phyloP scores from a whole-genome alignment of 1,284 basidiomycete species.

The Meripilus lineatus region DNA sequence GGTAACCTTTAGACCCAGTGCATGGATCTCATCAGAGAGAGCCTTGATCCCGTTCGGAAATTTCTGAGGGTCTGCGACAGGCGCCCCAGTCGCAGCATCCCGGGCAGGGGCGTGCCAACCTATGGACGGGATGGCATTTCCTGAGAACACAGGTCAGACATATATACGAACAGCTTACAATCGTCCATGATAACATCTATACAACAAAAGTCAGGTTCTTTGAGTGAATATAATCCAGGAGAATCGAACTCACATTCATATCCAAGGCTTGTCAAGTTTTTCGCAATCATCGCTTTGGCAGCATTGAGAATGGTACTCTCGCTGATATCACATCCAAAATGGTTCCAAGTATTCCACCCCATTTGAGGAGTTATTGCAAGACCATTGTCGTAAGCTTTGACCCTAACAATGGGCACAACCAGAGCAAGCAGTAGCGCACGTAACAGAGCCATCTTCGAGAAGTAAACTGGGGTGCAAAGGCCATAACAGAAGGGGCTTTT shows the following conservation, averaged over 20 bases:
- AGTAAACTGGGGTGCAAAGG: too few relatives aligned
- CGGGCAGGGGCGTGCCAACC: constrained; percentile 31
- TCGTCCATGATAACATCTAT: constrained; percentile 32
- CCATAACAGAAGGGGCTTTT: too few relatives aligned
- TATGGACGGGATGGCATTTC: too few relatives aligned
- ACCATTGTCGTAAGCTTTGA: too few relatives aligned
- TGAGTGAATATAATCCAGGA: too few relatives aligned
- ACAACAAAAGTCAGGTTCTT: too few relatives aligned
- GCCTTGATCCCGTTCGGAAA: constrained; percentile 43
- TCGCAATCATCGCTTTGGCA: constrained; percentile 25
- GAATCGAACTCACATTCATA: constrained; percentile 29
- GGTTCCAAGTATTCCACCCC: constrained; percentile 38
- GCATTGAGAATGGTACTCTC: constrained; percentile 30
- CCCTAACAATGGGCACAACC: too few relatives aligned
- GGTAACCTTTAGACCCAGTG: constrained; percentile 38
- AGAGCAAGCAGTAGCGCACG: too few relatives aligned
- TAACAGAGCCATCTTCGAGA: too few relatives aligned
- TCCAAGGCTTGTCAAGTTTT: constrained; percentile 24
- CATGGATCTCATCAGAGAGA: constrained; percentile 36
- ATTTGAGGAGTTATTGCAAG: constrained; percentile 35
- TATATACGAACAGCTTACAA: constrained; percentile 22
- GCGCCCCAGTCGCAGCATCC: constrained; percentile 26
- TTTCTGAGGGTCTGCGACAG: constrained; percentile 30
- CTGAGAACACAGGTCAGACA: too few relatives aligned
- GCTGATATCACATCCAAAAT: constrained; percentile 30